Conservation (phyloP, 768 basidiomycete genomes). For the Leccinum arenicola region DNA sequence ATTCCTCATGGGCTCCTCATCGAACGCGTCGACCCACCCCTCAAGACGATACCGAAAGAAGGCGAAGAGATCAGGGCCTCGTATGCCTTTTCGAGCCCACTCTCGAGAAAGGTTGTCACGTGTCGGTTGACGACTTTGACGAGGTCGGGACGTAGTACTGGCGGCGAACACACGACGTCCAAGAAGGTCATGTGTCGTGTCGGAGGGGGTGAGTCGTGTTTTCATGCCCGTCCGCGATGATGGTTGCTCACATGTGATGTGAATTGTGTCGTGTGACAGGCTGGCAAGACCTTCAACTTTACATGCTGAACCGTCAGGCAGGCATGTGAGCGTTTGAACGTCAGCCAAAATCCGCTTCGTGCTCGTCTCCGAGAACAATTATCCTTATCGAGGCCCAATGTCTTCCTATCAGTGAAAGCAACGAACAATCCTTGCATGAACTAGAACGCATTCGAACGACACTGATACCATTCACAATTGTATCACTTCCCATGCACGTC, state of each 20-base stretch:
- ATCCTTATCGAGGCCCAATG: background rate
- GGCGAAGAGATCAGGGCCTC: constrained; percentile 82
- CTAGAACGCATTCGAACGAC: constrained; percentile 28
- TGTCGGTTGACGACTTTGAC: constrained; percentile 79
- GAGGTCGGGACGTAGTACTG: constrained; percentile 45
- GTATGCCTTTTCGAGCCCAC: constrained; percentile 74
- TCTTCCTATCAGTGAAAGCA: constrained; percentile 13
- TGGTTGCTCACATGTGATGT: constrained; percentile 1
- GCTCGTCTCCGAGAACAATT: background rate
- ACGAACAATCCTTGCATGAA: constrained; percentile 24
- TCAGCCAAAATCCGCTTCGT: background rate
- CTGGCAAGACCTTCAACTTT: constrained; percentile 78
- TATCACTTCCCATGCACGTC: constrained; percentile 24
- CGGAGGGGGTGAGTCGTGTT: constrained; percentile 66
- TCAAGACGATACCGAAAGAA: constrained; percentile 60
- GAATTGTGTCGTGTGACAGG: constrained; percentile 36
- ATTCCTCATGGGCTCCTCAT: constrained; percentile 75
- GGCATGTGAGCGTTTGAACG: constrained; percentile 43
- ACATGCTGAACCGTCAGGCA: constrained; percentile 74
- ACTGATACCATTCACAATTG: constrained; percentile 25
- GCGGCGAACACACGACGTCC: constrained; percentile 41
- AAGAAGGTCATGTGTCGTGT: constrained; percentile 94
- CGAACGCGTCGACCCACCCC: constrained; percentile 77
- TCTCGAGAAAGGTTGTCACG: constrained; percentile 72
- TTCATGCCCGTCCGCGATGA: background rate